Base-by-base conservation (phyloP, 2,329 filamentous ascomycete species). In the Epichloe sp. region DNA sequence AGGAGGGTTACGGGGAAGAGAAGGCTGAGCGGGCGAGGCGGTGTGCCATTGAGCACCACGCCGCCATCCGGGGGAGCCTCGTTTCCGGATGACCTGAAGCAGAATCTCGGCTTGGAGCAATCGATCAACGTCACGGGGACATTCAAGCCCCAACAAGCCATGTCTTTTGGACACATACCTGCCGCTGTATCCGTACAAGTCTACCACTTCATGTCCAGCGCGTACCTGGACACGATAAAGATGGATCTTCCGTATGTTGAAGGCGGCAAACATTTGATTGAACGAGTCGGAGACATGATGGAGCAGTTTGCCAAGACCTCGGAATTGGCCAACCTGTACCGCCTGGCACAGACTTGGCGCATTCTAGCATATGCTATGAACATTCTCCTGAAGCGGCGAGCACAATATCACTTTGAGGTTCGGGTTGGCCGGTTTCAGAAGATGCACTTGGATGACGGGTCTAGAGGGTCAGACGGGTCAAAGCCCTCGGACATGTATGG, bases 321-420 rank as follows among this genome's bases (percentile, higher is more conserved):
- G 2, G 78, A 83, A 56, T 67, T 65, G 3, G 73, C 76, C 19
- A 74, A 72, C 35, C 69, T 78, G 46, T 83, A 78, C 59, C 73
- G 80, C 1, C 68, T 84, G 0, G 78, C 80, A 5, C 80, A 84
- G 59, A 81, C 79, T 1, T 84, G 80, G 80, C 74, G 79, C 34
- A 71, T 83, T 12, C 60, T 84, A 19, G 73, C 75, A 0, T 82
- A 77, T 58, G 75, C 75, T 10, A 73, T 80, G 56, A 65, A 69
- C 19, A 62, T 81, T 12, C 67, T 84, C 1, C 68, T 84, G 2
- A 67, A 66, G 15, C 70, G 73, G 34, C 71, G 80, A 31, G 78
- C 76, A 1, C 72, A 78, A 43, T 79, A 78, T 53, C 80, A 84
- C 57, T 68, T 78, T 0, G 70, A 80, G 48, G 59, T 63, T 21